Conservation (phyloP, 2,329 filamentous ascomycete genomes). For the Whalleya microplaca region DNA sequence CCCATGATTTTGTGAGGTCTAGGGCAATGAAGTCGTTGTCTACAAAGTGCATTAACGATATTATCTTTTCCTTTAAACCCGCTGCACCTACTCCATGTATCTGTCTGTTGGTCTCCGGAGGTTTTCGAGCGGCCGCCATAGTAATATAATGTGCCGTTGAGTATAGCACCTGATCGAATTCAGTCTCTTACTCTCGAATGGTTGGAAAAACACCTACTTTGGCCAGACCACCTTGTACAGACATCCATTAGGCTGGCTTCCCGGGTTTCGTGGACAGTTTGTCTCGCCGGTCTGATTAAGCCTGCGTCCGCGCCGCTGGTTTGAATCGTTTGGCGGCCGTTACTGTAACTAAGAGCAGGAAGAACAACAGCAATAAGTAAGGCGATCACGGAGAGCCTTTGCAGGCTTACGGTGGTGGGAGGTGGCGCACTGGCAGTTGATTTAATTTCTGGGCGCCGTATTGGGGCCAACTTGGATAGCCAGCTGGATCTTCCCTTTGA, state of each 20-base stretch:
- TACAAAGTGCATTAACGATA: slow-evolving; percentile 33
- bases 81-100: slow-evolving; percentile 69
- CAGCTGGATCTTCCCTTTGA: slow-evolving; percentile 38
- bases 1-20: slow-evolving; percentile 76
- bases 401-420: slow-evolving; percentile 44
- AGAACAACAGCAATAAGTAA: slow-evolving; percentile 55
- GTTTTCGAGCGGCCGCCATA: slow-evolving; percentile 72
- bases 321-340: slow-evolving; percentile 43
- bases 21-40: slow-evolving; percentile 73
- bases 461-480: slow-evolving; percentile 48
- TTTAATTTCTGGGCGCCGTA: slow-evolving; percentile 47
- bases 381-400: slow-evolving; percentile 51
- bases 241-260: slow-evolving; percentile 56
- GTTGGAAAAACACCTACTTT: slow-evolving; percentile 48
- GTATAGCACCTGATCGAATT: slow-evolving; percentile 55
- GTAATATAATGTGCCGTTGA: slow-evolving; percentile 77
- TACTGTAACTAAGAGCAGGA: slow-evolving; percentile 50
- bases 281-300: slow-evolving; percentile 40
- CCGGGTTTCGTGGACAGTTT: slow-evolving; percentile 42
- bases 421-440: slow-evolving; percentile 49
- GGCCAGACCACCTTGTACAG: slow-evolving; percentile 69
- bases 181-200: slow-evolving; percentile 13
- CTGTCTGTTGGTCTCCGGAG: slow-evolving; percentile 56
- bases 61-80: slow-evolving; percentile 8
- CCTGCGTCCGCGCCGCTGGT: slow-evolving; percentile 53